Percentiles rank a stretch among this genome's conserved stretches.
These are phyloP conservation scores for Melastoma malabathricum DNA, from an alignment of 345 rosid genomes.

Conservation along the genomic window DNA sequence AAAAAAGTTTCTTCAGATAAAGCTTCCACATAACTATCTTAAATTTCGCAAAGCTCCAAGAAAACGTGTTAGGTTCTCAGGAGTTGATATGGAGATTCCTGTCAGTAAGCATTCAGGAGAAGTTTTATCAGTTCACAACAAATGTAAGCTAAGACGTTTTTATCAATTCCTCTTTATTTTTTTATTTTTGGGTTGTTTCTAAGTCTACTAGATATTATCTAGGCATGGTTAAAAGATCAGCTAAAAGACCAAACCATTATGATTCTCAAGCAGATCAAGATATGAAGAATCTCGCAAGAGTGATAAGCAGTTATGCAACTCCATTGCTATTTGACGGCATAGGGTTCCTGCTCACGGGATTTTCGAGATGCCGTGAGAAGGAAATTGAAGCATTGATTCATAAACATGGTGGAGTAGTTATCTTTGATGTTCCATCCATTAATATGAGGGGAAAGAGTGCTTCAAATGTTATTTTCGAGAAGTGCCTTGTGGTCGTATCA, in stretches of 20 bases:
- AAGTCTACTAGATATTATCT: not conserved
- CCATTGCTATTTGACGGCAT: conserved; percentile 27
- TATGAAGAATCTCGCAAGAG: conserved; percentile 10
- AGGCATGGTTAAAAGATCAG: conserved; percentile 16
- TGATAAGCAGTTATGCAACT: conserved; percentile 10
- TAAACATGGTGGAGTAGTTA: conserved; percentile 43
- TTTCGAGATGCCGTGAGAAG: conserved; percentile 37
- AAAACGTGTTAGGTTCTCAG: conserved; percentile 33
- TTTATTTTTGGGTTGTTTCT: not conserved
- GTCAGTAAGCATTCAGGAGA: conserved; percentile 10
- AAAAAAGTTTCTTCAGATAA: conserved; percentile 9
- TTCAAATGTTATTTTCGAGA: conserved; percentile 12
- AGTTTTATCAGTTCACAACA: not conserved
- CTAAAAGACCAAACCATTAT: conserved; percentile 15
- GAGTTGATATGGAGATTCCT: conserved; percentile 15
- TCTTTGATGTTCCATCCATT: conserved; percentile 35
- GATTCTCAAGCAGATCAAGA: conserved; percentile 10
- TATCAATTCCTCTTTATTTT: not conserved
- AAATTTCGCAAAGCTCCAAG: conserved; percentile 7
- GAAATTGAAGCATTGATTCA: conserved; percentile 31
- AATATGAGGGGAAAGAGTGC: conserved; percentile 18
- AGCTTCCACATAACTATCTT: conserved; percentile 7
- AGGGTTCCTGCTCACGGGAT: conserved; percentile 51
- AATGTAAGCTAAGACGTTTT: not conserved
- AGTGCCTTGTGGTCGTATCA: conserved; percentile 33